Conservation (phyloP, 331 rosid genomes). For the Pyrus hybrid region DNA sequence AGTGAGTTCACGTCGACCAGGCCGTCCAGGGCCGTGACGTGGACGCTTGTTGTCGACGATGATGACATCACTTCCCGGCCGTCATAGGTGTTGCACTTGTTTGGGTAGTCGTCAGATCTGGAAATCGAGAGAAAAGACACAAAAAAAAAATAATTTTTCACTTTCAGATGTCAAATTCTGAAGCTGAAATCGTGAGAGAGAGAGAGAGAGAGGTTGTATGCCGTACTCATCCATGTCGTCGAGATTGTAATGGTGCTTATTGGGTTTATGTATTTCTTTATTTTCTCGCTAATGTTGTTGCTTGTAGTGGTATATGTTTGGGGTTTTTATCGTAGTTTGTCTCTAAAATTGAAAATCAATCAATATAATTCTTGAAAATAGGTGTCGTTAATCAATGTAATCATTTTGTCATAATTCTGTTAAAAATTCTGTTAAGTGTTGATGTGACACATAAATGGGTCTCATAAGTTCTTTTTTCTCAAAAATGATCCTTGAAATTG, state of each 20-base stretch:
- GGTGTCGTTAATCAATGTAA: too few species aligned
- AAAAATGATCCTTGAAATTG: too few species aligned
- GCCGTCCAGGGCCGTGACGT: conserved; percentile 79
- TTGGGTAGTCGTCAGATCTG: conserved; percentile 51
- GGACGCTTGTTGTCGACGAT: conserved; percentile 56
- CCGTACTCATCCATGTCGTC: not conserved
- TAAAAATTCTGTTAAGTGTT: too few species aligned
- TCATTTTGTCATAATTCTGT: too few species aligned
- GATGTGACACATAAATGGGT: too few species aligned
- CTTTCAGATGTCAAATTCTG: not conserved
- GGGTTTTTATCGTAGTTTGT: too few species aligned
- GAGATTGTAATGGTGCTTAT: not conserved
- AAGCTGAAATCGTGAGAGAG: not conserved
- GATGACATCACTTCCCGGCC: conserved; percentile 3
- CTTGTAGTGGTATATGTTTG: not conserved
- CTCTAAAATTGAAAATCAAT: too few species aligned
- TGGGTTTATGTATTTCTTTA: not conserved
- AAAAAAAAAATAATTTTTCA: not conserved
- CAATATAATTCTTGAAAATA: too few species aligned
- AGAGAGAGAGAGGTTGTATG: not conserved
- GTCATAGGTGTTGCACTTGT: conserved; percentile 19
- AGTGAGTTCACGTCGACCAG: conserved; percentile 80
- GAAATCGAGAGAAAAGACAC: not conserved
- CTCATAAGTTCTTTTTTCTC: too few species aligned
- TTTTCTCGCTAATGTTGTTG: not conserved